phyloP scores from a whole-genome alignment of 1,139 yeast species.

The Sugiyamaella sp. region DNA sequence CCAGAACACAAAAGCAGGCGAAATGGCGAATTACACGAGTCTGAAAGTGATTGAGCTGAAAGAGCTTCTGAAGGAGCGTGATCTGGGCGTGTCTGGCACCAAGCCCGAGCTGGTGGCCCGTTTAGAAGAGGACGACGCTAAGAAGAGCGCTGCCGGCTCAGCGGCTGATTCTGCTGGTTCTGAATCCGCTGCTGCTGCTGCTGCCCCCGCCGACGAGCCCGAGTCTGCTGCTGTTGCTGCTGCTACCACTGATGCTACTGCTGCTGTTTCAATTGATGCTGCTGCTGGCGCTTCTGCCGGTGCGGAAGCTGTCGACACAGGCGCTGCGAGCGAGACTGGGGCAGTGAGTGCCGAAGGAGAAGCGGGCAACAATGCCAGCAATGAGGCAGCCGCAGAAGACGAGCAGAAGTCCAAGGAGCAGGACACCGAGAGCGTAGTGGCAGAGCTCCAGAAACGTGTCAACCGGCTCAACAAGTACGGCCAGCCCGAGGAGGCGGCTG shows the following conservation, averaged over 20 bases:
- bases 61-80: slow-evolving; percentile 69
- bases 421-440: slow-evolving; percentile 53
- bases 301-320: not conserved
- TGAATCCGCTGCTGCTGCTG: slow-evolving; percentile 21
- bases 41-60: slow-evolving; percentile 85
- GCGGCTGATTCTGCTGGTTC: slow-evolving; percentile 11
- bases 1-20: not conserved
- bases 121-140: slow-evolving; percentile 45
- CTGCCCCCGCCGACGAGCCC: not conserved
- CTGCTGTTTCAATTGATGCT: slow-evolving; percentile 23
- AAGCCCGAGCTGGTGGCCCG: slow-evolving; percentile 82
- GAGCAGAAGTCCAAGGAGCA: slow-evolving; percentile 15
- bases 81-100: slow-evolving; percentile 74
- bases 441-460: slow-evolving; percentile 66
- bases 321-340: slow-evolving; percentile 20
- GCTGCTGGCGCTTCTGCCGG: slow-evolving; percentile 17
- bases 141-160: slow-evolving; percentile 7
- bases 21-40: slow-evolving; percentile 61
- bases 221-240: slow-evolving; percentile 1
- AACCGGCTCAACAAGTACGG: slow-evolving; percentile 80
- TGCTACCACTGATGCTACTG: not conserved
- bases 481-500: slow-evolving; percentile 52
- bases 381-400: too few relatives aligned
- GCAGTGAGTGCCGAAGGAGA: slow-evolving; percentile 19
- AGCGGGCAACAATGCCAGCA: too few relatives aligned